Evolutionary conservation across 208 protist species (phyloP).

Genomic region (Acanthamoeba rhysodes): DNA sequence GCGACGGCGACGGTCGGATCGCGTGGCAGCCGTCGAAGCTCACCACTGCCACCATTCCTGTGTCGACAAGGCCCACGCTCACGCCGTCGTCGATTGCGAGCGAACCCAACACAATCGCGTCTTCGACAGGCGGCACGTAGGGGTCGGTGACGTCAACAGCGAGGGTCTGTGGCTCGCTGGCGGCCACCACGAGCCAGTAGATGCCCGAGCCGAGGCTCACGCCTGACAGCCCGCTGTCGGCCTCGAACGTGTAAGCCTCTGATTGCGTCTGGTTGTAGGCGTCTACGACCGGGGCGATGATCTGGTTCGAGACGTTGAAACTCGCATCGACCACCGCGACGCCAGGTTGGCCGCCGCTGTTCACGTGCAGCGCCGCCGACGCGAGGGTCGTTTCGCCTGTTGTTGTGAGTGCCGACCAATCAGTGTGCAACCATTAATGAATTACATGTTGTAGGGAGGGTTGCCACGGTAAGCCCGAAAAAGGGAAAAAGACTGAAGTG

Average conservation of each 20-base stretch:
- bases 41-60: not conserved
- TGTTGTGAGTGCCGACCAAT: not conserved
- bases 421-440: not conserved
- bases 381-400: not conserved
- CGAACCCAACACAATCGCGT: not conserved
- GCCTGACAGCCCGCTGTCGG: not conserved
- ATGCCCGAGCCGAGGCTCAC: not conserved
- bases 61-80: not conserved
- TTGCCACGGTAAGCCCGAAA: too few relatives aligned
- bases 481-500: too few relatives aligned
- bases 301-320: not conserved
- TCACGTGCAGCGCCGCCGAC: not conserved
- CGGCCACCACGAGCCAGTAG: slow-evolving; percentile 11
- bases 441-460: too few relatives aligned
- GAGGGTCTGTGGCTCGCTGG: not conserved
- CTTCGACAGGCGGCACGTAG: not conserved
- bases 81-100: not conserved
- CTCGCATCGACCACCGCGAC: not conserved
- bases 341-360: not conserved
- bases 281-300: not conserved
- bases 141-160: not conserved
- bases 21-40: slow-evolving; percentile 20
- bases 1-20: not conserved
- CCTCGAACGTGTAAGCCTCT: not conserved
- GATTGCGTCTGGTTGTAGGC: not conserved